Percentiles rank a stretch among this genome's conserved stretches.
These are phyloP conservation scores for Macrophomina tecta DNA, from an alignment of 2,329 filamentous ascomycete species.

Conservation along the genomic window DNA sequence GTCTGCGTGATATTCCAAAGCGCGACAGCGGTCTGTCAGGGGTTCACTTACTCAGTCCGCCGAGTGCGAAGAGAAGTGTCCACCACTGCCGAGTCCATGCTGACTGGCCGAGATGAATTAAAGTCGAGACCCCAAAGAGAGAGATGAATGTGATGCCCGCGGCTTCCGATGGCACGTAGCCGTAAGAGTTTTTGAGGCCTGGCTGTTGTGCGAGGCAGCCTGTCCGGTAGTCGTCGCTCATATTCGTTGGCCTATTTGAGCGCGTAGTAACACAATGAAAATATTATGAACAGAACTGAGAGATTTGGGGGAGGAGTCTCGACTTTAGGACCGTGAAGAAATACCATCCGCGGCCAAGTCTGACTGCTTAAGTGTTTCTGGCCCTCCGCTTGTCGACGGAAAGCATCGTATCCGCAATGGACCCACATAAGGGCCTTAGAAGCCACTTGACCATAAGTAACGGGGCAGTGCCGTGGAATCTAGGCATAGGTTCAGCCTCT, in stretches of 20 bases:
- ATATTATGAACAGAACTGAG: background rate
- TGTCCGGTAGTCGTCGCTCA: background rate
- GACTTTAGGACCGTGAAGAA: background rate
- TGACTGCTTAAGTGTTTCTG: no score
- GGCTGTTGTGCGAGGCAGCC: slow-evolving; percentile 12
- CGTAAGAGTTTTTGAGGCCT: background rate
- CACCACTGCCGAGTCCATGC: slow-evolving; percentile 13
- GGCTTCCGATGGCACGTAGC: slow-evolving; percentile 22
- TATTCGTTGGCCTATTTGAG: background rate
- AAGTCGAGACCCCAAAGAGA: slow-evolving; percentile 12
- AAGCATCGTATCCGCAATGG: background rate
- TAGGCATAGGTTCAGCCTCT: background rate
- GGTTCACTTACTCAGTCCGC: slow-evolving; percentile 28
- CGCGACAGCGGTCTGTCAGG: background rate
- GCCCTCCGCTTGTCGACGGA: background rate
- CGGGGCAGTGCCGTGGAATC: background rate
- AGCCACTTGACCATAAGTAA: background rate
- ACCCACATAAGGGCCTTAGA: background rate
- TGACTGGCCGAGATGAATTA: slow-evolving; percentile 4
- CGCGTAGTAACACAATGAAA: background rate
- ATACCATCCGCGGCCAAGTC: no score
- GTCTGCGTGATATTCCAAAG: background rate
- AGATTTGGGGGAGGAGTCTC: background rate
- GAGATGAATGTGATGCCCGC: slow-evolving; percentile 17
- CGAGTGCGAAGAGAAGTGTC: slow-evolving; percentile 27